Percentiles rank a stretch among this genome's conserved stretches.
These are phyloP conservation scores for Gynandropsis gynandra DNA, from an alignment of 345 rosid genomes.

Conservation along the genomic window DNA sequence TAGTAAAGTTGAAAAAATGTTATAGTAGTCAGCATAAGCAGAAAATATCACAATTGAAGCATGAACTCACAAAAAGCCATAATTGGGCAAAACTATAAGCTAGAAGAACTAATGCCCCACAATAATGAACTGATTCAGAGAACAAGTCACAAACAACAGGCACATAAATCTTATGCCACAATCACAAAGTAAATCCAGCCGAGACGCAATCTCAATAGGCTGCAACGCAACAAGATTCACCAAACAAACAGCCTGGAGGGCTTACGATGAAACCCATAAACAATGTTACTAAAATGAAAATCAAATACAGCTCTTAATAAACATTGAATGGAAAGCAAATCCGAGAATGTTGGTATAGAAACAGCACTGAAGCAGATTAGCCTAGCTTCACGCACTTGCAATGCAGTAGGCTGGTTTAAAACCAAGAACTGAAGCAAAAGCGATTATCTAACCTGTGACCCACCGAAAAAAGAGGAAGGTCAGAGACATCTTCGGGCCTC, in stretches of 20 bases:
- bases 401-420: neutral
- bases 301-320: too few species aligned
- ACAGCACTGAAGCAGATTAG: neutral
- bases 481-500: slow-evolving; percentile 43
- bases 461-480: slow-evolving; percentile 71
- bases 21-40: slow-evolving; percentile 2
- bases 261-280: too few species aligned
- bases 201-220: neutral
- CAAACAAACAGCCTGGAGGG: too few species aligned
- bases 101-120: neutral
- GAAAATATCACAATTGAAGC: slow-evolving; percentile 3
- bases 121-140: neutral
- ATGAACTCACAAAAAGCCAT: neutral
- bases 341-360: too few species aligned
- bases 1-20: slow-evolving; percentile 23
- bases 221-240: neutral
- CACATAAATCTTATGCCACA: neutral
- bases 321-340: too few species aligned
- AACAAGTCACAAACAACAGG: neutral
- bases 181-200: neutral
- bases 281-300: too few species aligned
- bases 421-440: neutral
- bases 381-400: too few species aligned
- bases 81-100: neutral
- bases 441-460: slow-evolving; percentile 67